Base-by-base conservation (phyloP, 75 land plant species). In the Sequoia sempervirens region DNA sequence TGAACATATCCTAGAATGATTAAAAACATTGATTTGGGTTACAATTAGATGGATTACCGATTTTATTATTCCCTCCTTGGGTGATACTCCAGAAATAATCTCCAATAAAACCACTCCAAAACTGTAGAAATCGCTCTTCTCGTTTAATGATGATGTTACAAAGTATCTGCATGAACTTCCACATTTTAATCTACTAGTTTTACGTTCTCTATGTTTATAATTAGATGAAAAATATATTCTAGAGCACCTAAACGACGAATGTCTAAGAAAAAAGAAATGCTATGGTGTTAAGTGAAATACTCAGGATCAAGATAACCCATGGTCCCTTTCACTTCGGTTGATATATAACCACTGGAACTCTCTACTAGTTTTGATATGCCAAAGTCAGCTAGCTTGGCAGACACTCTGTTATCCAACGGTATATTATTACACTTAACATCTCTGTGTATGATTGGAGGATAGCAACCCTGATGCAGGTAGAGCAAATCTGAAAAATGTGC, bases 221-320 rank as follows among this genome's bases (percentile, higher is more conserved):
- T 18, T 5, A 58, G 7, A 0, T 20, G 5, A 47, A 47, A 10
- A 58, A 15, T 15, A 58, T 58, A 23, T 20, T 58, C 1, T 23
- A 5, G 7, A 20, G 5, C 4, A 4, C 4, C 4, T 10, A 47
- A 11, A 10, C 52, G 10, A 11, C 8, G 11, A 47, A 10, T 47
- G 11, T 47, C 11, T 47, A 11, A 47, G 52, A 47, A 47, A 47
- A 47, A 12, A 11, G 52, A 12, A 47, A 10, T 47, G 13, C 8
- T 47, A 47, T 47, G 52, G 13, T 11, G 52, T 47, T 58, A 58
- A 10, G 52, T 47, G 52, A 58, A 58, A 58, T 20, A 58, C 78
- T 96, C 96, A 38, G 98, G 98, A 87, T 96, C 96, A 37, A 96
- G 85, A 81, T 96, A 96, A n/a, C 98, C 96, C 6, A 96, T 94